These are phyloP conservation scores for Ascochyta clinopodiicola DNA, from an alignment of 2,329 filamentous ascomycete species.

Conservation along the genomic window DNA sequence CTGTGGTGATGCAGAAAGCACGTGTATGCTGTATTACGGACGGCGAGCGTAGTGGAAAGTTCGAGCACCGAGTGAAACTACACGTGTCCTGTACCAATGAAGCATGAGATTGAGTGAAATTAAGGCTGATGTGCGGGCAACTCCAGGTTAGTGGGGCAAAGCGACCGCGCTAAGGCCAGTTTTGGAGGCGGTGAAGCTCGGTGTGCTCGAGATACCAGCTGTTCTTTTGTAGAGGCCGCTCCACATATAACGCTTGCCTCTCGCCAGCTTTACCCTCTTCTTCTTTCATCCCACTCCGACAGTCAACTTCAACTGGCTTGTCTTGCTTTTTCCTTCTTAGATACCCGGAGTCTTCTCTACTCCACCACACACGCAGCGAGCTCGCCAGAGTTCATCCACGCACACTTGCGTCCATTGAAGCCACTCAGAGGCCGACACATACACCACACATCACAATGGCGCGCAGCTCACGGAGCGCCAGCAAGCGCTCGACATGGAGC, in stretches of 20 bases:
- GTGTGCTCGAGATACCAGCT: conserved; percentile 38
- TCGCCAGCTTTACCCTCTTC: conserved; percentile 29
- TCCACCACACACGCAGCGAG: conserved; percentile 25
- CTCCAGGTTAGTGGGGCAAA: conserved; percentile 7
- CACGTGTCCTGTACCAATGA: conserved; percentile 41
- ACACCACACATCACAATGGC: conserved; percentile 58
- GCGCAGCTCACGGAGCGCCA: conserved; percentile 67
- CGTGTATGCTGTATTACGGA: conserved; percentile 14
- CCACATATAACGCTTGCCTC: conserved; percentile 41
- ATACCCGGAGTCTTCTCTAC: conserved; percentile 40
- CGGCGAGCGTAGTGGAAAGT: conserved; percentile 24
- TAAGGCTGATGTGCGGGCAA: conserved; percentile 38
- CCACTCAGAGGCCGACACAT: conserved; percentile 23
- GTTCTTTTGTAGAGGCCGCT: conserved; percentile 34
- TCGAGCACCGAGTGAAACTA: conserved; percentile 26
- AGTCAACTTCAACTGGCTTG: conserved; percentile 27
- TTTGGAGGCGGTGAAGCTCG: conserved; percentile 26
- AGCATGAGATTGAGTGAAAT: conserved; percentile 36
- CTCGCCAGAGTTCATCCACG: conserved; percentile 33
- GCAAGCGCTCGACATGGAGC: conserved; percentile 81
- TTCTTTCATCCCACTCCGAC: conserved; percentile 27
- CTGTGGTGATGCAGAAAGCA: conserved; percentile 9
- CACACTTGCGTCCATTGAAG: conserved; percentile 25
- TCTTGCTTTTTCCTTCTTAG: conserved; percentile 33
- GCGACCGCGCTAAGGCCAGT: conserved; percentile 24